phyloP scores from a whole-genome alignment of 345 rosid species.

The Cardiospermum halicacabum region DNA sequence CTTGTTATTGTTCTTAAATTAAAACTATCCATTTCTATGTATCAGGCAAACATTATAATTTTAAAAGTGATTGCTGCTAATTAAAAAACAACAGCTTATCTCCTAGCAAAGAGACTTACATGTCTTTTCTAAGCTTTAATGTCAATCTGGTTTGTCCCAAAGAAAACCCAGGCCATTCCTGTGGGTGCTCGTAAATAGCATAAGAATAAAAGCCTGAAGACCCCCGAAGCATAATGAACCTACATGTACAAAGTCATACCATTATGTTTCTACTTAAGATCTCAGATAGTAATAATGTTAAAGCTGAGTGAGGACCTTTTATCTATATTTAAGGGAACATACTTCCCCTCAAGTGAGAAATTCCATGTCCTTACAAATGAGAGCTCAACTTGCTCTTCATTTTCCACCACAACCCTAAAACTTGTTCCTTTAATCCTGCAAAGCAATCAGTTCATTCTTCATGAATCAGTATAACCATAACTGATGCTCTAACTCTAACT shows the following conservation, averaged over 20 bases:
- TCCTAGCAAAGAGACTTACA: conserved; percentile 50
- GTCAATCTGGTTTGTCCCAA: conserved; percentile 83
- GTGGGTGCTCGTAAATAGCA: conserved; percentile 73
- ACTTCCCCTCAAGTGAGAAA: conserved; percentile 67
- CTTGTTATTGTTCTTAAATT: conserved; percentile 1
- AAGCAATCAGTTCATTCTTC: conserved; percentile 13
- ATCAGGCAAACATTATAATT: too few species aligned
- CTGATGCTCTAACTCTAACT: not conserved
- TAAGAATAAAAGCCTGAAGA: conserved; percentile 91
- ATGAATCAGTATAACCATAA: conserved; percentile 5
- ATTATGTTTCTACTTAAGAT: conserved; percentile 3
- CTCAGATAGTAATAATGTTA: conserved; percentile 5
- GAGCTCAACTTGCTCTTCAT: conserved; percentile 63
- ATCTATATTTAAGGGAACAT: conserved; percentile 68
- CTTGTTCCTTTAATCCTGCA: conserved; percentile 63
- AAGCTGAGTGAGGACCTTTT: conserved; percentile 46
- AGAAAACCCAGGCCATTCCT: conserved; percentile 89
- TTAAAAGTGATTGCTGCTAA: not conserved
- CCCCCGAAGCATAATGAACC: conserved; percentile 87
- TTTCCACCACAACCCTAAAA: conserved; percentile 54
- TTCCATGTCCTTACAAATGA: conserved; percentile 68
- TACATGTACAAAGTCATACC: conserved; percentile 29
- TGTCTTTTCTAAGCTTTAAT: conserved; percentile 95
- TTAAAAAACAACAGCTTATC: not conserved
- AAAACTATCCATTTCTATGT: too few species aligned